These are phyloP conservation scores for Amanita inopinata DNA, from an alignment of 768 basidiomycete species.

Conservation along the genomic window DNA sequence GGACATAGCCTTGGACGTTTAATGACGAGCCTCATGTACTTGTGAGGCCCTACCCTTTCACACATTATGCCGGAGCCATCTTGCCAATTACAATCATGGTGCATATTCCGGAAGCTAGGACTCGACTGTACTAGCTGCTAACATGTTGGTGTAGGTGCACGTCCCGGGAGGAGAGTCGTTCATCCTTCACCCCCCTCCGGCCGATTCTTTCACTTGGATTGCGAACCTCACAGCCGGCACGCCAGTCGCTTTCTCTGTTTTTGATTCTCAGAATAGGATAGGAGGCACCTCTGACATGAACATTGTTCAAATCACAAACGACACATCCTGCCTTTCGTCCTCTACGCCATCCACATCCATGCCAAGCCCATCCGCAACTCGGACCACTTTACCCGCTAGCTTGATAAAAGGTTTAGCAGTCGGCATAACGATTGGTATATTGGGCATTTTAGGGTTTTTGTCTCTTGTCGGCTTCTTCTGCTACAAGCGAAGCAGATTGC, in stretches of 20 bases:
- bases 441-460: neutral
- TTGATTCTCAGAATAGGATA: conserved; percentile 16
- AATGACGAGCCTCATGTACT: neutral
- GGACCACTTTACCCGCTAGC: neutral
- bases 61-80: conserved; percentile 14
- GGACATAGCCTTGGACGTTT: conserved; percentile 8
- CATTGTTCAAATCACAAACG: conserved; percentile 14
- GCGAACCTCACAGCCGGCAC: conserved; percentile 20
- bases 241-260: conserved; percentile 16
- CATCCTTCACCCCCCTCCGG: conserved; percentile 12
- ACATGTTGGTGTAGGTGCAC: conserved; percentile 13
- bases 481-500: neutral
- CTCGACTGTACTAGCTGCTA: neutral
- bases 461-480: conserved; percentile 3
- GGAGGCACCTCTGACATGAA: conserved; percentile 18
- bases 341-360: conserved; percentile 3
- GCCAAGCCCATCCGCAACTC: conserved; percentile 1
- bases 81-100: conserved; percentile 20
- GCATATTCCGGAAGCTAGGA: conserved; percentile 2
- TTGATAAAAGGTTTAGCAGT: conserved; percentile 7
- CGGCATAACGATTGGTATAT: conserved; percentile 3
- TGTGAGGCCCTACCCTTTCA: conserved; percentile 18
- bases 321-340: conserved; percentile 15
- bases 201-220: conserved; percentile 17
- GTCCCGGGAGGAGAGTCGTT: conserved; percentile 18